Percentiles rank a stretch among this genome's conserved stretches.
Conservation (phyloP, 2,329 filamentous ascomycete genomes). For the Aspergillus brunneoviolaceus region DNA sequence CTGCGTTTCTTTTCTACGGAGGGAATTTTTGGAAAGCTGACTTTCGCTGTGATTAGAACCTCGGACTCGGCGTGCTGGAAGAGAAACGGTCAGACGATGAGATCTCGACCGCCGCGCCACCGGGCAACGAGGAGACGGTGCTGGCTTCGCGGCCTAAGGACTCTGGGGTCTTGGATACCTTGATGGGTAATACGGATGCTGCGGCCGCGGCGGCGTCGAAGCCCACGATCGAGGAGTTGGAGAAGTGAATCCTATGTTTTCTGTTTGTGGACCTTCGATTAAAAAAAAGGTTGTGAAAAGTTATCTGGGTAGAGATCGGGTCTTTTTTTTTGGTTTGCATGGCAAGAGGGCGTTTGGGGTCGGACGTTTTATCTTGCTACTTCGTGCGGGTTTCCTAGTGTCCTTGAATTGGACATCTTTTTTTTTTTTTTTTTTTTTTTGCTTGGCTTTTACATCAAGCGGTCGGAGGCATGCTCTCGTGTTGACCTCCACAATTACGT, state of each 20-base stretch:
- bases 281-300: background rate
- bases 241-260: background rate
- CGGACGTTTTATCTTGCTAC: background rate
- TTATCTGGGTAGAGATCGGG: background rate
- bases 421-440: background rate
- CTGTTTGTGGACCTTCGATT: background rate
- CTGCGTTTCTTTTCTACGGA: background rate
- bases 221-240: slow-evolving; percentile 40
- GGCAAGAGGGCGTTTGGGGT: slow-evolving; percentile 12
- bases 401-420: background rate
- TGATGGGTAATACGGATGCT: slow-evolving; percentile 37
- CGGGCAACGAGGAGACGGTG: slow-evolving; percentile 20
- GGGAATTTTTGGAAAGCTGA: background rate
- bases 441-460: background rate
- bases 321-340: slow-evolving; percentile 8
- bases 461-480: background rate
- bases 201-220: slow-evolving; percentile 23
- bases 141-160: slow-evolving; percentile 20
- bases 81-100: slow-evolving; percentile 33
- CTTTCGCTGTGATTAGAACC: slow-evolving; percentile 31
- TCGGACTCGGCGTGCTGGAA: slow-evolving; percentile 47
- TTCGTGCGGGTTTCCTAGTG: background rate
- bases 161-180: slow-evolving; percentile 34
- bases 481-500: background rate
- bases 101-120: background rate